Evolutionary conservation across 78 protist species (phyloP).

Genomic region (Paulinella micropora): DNA sequence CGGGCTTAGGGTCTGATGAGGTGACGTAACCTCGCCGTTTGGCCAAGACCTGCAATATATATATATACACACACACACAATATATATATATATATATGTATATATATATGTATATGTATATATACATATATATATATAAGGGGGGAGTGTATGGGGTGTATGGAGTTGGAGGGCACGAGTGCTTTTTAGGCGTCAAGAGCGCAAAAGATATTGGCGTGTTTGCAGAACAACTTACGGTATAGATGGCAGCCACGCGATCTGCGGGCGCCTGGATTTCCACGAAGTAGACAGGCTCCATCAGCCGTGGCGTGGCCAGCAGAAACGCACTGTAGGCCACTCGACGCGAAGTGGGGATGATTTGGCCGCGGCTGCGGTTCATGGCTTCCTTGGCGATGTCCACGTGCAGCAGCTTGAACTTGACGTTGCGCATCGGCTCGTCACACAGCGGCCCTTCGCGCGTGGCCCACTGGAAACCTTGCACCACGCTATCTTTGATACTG

Average conservation of each 20-base stretch:
- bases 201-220: no score
- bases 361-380: conserved; percentile 48
- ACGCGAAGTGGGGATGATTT: conserved; percentile 63
- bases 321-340: conserved; percentile 73
- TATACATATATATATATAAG: not conserved
- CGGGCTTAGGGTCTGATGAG: conserved; percentile 59
- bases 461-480: conserved; percentile 93
- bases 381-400: not conserved
- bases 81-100: conserved; percentile 4
- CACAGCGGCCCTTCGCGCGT: conserved; percentile 85
- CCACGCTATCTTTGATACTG: not conserved
- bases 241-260: conserved; percentile 73
- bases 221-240: conserved; percentile 54
- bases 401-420: conserved; percentile 18
- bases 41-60: not conserved
- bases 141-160: not conserved
- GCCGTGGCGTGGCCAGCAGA: conserved; percentile 76
- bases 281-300: conserved; percentile 59
- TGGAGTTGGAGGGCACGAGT: not conserved
- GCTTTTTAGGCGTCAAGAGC: no score
- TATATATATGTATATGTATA: not conserved
- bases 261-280: conserved; percentile 78
- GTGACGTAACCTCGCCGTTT: not conserved
- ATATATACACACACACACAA: not conserved
- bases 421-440: conserved; percentile 48